A percentile compares a stretch with the other conserved stretches of the same genome.
Conservation (phyloP, 306 rosid genomes). For the Sechiopsis laciniata region DNA sequence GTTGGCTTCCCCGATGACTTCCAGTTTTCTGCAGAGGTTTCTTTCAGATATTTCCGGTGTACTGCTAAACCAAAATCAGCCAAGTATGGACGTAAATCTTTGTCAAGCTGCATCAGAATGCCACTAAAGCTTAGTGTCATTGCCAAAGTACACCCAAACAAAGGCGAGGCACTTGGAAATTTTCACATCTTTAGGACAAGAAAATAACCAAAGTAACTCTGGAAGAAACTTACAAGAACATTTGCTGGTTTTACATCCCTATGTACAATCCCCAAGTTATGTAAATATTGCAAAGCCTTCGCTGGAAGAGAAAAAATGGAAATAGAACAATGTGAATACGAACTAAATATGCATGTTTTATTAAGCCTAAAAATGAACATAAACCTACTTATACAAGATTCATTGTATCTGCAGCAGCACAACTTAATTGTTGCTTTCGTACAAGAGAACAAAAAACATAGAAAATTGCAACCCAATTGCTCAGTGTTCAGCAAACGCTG, state of each 20-base stretch:
- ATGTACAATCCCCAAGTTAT: slow-evolving; percentile 81
- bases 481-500: background rate
- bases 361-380: slow-evolving; percentile 10
- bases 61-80: slow-evolving; percentile 95
- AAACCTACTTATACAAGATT: background rate
- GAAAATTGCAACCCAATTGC: background rate
- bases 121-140: background rate
- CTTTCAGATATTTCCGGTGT: slow-evolving; percentile 52
- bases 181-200: slow-evolving; percentile 5
- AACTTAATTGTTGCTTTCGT: slow-evolving; percentile 3
- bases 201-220: background rate
- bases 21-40: slow-evolving; percentile 68
- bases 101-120: slow-evolving; percentile 63
- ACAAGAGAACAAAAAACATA: background rate
- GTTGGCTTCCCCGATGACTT: slow-evolving; percentile 89
- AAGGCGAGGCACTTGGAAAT: background rate
- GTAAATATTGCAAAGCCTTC: slow-evolving; percentile 77
- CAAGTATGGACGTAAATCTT: slow-evolving; percentile 57
- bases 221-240: slow-evolving; percentile 60
- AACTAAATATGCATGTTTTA: slow-evolving; percentile 8
- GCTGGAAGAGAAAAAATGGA: slow-evolving; percentile 50
- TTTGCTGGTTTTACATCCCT: slow-evolving; percentile 98
- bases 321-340: slow-evolving; percentile 16
- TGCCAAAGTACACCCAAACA: background rate
- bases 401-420: background rate